Percentiles rank a stretch among this genome's conserved stretches.
Conservation (phyloP, 768 basidiomycete species). For the Leccinum subgranulosum region DNA sequence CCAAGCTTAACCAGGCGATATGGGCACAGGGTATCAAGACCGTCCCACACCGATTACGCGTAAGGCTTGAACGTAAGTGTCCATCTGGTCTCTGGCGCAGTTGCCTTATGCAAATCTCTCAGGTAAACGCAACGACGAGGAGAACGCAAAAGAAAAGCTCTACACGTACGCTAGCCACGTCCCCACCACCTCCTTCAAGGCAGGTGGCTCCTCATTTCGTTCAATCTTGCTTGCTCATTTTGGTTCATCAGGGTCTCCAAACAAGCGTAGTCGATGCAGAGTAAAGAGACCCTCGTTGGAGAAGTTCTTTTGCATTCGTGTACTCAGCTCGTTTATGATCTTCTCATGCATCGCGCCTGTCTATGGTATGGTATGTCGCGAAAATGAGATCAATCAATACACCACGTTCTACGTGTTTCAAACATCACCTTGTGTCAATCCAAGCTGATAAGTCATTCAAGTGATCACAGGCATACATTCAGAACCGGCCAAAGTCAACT, state of each 20-base stretch:
- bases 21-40: slow-evolving; percentile 95
- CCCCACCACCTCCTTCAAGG: slow-evolving; percentile 81
- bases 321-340: slow-evolving; percentile 16
- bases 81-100: not conserved
- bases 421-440: not conserved
- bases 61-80: slow-evolving; percentile 87
- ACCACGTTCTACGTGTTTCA: not conserved
- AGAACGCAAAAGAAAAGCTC: slow-evolving; percentile 97
- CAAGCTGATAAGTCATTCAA: not conserved
- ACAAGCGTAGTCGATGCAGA: slow-evolving; percentile 80
- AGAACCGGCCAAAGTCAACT: too few species aligned
- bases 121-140: slow-evolving; percentile 99
- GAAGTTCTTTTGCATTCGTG: slow-evolving; percentile 13
- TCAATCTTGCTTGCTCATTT: slow-evolving; percentile 4
- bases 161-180: slow-evolving; percentile 89
- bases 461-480: not conserved
- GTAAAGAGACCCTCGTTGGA: slow-evolving; percentile 36
- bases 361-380: slow-evolving; percentile 26
- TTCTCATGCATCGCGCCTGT: slow-evolving; percentile 26
- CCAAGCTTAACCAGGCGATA: slow-evolving; percentile 92
- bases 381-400: slow-evolving; percentile 12
- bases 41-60: slow-evolving; percentile 87
- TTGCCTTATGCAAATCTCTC: slow-evolving; percentile 6
- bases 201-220: slow-evolving; percentile 31
- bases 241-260: slow-evolving; percentile 66